Evolutionary conservation across 2,329 filamentous ascomycete genomes (phyloP).

Genomic region (Pyrenochaeta sp.): DNA sequence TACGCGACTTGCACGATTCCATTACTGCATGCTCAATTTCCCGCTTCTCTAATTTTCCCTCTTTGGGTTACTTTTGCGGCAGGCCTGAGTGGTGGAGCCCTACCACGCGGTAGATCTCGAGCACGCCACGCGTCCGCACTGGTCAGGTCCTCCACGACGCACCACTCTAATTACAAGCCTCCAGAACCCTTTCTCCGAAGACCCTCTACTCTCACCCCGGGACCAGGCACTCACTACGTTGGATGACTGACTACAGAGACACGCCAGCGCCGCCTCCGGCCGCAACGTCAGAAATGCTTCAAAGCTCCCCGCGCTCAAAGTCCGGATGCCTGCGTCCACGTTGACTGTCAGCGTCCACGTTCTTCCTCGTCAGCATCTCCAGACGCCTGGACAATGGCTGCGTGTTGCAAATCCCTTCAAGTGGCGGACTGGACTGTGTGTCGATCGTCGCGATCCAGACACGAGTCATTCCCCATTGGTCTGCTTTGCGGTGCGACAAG

Average conservation of each 20-base stretch:
- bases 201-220: no score
- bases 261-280: not conserved
- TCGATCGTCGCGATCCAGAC: slow-evolving; percentile 16
- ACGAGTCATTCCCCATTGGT: slow-evolving; percentile 15
- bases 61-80: slow-evolving; percentile 9
- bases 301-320: not conserved
- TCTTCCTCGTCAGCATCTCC: not conserved
- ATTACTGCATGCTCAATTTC: slow-evolving; percentile 8
- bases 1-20: no score
- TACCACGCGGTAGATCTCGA: slow-evolving; percentile 8
- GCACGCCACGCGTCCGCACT: slow-evolving; percentile 19
- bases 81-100: slow-evolving; percentile 11
- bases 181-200: slow-evolving; percentile 1
- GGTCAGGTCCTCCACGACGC: slow-evolving; percentile 2
- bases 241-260: slow-evolving; percentile 4
- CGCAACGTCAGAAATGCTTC: slow-evolving; percentile 3
- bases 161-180: slow-evolving; percentile 8
- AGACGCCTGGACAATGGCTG: slow-evolving; percentile 1
- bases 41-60: slow-evolving; percentile 9
- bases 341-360: slow-evolving; percentile 2
- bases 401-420: slow-evolving; percentile 7
- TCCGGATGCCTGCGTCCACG: not conserved
- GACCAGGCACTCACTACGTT: no score
- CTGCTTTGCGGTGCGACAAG: slow-evolving; percentile 5
- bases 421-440: slow-evolving; percentile 6